Base-by-base conservation (phyloP, 306 rosid genomes). In the Hippophae gyantsensis region DNA sequence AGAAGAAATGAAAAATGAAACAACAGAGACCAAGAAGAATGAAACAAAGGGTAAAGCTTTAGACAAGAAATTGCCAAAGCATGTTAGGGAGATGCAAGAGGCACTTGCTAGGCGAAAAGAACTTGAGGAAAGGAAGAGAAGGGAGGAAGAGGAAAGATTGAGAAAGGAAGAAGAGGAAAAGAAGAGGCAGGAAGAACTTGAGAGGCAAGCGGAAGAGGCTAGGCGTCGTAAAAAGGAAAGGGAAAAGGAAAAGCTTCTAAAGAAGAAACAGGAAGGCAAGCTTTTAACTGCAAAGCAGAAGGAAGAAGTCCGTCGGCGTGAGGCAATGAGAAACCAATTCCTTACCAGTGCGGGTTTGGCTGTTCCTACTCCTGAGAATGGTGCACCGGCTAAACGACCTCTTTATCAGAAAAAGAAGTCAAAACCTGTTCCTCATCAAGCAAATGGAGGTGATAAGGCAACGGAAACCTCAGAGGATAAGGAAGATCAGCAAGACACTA, bases 11-110 rank as follows among this genome's bases (percentile, higher is more conserved):
- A 73, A 81, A 58, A 52, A 42, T n/a, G 97, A 84, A 57, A 12
- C 14, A 2, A 47, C 48, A 32, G 92, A 81, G 59, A 49, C 87
- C 43, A 90, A 87, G 74, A 90, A 87, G 78, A 89, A 72, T 48
- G 89, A 83, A 6, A 71, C 72, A 6, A 92, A 87, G 73, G 60
- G 83, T 49, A 92, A 87, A 83, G 84, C 75, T 18, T 74, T 70
- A 5, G 97, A 87, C 71, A 92, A 87, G 89, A 92, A 92, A 74
- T 64, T 92, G 62, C 99, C 99, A 52, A 92, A 92, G 78, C 99
- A 92, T 84, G 96, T 92, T 26, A 88, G 96, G 80, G 99, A 92
- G 82, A 92, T 88, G 93, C 96, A 84, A 77, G 99, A 92, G 76
- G 90, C 89, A 58, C 69, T 92, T 47, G 97, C 99, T 62, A 63